Evolutionary conservation across 169 alveolate species (phyloP), one percentile per base, ranked within the genome.

Genomic region (Plasmodium vivax): DNA sequence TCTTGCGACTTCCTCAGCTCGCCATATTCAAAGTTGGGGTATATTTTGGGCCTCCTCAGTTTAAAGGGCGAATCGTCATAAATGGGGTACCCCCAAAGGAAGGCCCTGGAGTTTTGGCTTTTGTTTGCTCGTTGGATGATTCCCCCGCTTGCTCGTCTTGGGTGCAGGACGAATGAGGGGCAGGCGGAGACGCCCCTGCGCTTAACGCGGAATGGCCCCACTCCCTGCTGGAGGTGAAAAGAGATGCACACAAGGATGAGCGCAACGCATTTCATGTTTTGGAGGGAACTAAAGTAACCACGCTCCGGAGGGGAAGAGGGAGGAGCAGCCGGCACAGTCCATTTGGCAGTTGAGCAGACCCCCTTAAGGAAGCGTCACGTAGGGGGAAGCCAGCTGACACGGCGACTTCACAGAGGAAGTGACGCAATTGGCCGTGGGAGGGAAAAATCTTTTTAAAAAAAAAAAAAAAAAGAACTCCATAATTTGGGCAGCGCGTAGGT

Each of bases 81-180:
- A 51, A 95, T 71, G 45, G 96, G 96, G 41, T 95, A 95, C 2
- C 94, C 96, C 96, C 96, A 95, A 6, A 95, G 32, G 43, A 23
- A 79, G 23, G 72, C 51, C 72, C 79, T 77, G 71, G 68, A 47
- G 16, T 88, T 79, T 1, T 79, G 10, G 12, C 32, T 3, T 54
- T 47, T 12, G 47, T 27, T 77, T 75, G 73, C 71, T 71, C 82
- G 74, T 9, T n/a, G 14, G 23, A 10, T n/a, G 23, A 41, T 27
- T 77, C 30, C 27, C 34, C 30, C 43, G 45, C 43, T 79, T 34
- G 3, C 3, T 79, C 45, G 34, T 36, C 47, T 10, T 30, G 58
- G 80, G 38, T 19, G 38, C 3, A 54, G 23, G 58, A 82, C 36
- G 19, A 82, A 82, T 32, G 72, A 32, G 7, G 91, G 91, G 30